phyloP scores from a whole-genome alignment of 2,329 filamentous ascomycete genomes.

The Capronia coronata region DNA sequence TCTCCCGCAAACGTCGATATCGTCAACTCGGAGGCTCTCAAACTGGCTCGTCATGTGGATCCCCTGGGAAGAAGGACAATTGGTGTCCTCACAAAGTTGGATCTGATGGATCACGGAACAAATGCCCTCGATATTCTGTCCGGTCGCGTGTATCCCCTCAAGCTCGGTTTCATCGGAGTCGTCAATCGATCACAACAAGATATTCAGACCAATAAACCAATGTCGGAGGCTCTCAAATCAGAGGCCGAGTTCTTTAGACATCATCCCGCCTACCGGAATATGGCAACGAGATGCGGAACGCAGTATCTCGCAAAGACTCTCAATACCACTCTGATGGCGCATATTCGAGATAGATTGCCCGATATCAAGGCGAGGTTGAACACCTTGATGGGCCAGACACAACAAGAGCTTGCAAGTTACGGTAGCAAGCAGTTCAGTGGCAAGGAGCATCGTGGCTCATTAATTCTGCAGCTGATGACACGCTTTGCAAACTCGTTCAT shows the following conservation, averaged over 20 bases:
- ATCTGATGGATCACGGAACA: constrained; percentile 97
- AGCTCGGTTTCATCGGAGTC: constrained; percentile 94
- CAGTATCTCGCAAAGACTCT: constrained; percentile 90
- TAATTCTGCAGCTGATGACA: constrained; percentile 96
- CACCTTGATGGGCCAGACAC: constrained; percentile 98
- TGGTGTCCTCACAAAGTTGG: constrained; percentile 91
- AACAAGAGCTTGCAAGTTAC: constrained; percentile 96
- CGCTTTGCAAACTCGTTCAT: constrained; percentile 97
- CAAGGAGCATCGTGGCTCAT: constrained; percentile 89
- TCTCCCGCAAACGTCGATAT: constrained; percentile 97
- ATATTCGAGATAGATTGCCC: constrained; percentile 89
- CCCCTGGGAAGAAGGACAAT: constrained; percentile 90
- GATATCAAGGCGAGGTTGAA: constrained; percentile 98
- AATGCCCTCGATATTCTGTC: constrained; percentile 98
- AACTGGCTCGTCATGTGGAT: constrained; percentile 94
- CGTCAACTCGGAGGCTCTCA: constrained; percentile 95
- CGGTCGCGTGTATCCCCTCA: constrained; percentile 90
- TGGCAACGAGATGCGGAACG: constrained; percentile 86
- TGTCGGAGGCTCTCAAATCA: constrained; percentile 80
- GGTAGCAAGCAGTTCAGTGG: constrained; percentile 96
- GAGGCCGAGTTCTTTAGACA: constrained; percentile 95
- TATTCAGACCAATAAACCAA: constrained; percentile 91
- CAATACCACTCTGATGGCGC: constrained; percentile 89
- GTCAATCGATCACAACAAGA: constrained; percentile 98
- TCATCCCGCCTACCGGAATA: constrained; percentile 94